Conservation (phyloP, 2,329 filamentous ascomycete species). For the Pyrenophora graminea region DNA sequence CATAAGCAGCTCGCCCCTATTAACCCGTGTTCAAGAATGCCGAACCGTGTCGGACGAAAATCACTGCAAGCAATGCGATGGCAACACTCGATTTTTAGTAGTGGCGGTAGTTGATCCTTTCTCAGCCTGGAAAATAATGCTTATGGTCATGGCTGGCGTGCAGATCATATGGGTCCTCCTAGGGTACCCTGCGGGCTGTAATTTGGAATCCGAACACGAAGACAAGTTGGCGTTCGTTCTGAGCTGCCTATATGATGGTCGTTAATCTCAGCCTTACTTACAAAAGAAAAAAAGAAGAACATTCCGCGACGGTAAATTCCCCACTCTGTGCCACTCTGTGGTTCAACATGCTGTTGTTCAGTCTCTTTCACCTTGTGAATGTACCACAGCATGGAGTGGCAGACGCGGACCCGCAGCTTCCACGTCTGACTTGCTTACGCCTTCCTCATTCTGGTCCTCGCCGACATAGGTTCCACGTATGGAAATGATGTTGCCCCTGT, state of each 20-base stretch:
- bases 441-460: slow-evolving; percentile 7
- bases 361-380: too few relatives aligned
- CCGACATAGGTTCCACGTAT: not conserved
- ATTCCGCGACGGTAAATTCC: too few relatives aligned
- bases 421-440: not conserved
- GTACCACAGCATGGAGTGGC: too few relatives aligned
- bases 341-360: too few relatives aligned
- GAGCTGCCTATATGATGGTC: not conserved
- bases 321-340: too few relatives aligned
- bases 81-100: not conserved
- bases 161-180: slow-evolving; percentile 5
- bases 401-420: not conserved
- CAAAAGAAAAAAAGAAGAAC: too few relatives aligned
- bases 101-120: slow-evolving; percentile 17
- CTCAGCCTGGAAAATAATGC: slow-evolving; percentile 11
- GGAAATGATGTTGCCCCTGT: slow-evolving; percentile 4
- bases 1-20: slow-evolving; percentile 5
- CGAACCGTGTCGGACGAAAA: slow-evolving; percentile 3
- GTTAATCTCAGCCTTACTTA: too few relatives aligned
- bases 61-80: slow-evolving; percentile 3
- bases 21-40: not conserved
- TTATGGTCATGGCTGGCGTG: not conserved
- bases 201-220: slow-evolving; percentile 3
- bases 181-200: slow-evolving; percentile 3
- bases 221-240: not conserved